Conservation (phyloP, 1,139 yeast species). For the Pneumocystis sp. region DNA sequence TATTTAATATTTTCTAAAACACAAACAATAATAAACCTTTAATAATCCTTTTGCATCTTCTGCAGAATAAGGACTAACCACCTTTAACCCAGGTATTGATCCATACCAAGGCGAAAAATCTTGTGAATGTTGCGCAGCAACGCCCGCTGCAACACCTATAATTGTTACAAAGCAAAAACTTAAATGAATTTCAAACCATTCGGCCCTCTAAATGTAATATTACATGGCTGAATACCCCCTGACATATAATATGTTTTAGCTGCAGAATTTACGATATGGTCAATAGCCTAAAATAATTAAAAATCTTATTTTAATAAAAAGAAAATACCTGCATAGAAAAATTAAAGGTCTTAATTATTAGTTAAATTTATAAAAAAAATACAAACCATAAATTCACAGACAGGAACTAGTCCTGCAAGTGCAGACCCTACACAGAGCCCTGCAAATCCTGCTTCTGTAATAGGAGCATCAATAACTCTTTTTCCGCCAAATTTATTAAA, state of each 20-base stretch:
- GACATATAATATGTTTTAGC: conserved; percentile 98
- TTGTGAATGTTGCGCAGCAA: conserved; percentile 98
- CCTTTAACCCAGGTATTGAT: conserved; percentile 94
- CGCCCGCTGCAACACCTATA: conserved; percentile 99
- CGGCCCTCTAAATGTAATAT: conserved; percentile 40
- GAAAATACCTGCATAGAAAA: background rate
- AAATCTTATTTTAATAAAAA: conserved; percentile 18
- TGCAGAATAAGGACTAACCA: conserved; percentile 84
- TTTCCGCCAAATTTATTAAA: conserved; percentile 94
- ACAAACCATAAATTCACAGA: conserved; percentile 97
- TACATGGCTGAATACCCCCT: conserved; percentile 96
- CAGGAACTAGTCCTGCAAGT: conserved; percentile 89
- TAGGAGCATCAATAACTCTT: conserved; percentile 94
- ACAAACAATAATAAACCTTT: conserved; percentile 28
- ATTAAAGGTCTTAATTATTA: background rate
- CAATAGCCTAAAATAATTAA: conserved; percentile 71
- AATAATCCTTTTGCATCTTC: conserved; percentile 93
- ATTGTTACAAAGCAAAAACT: conserved; percentile 72
- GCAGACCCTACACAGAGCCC: conserved; percentile 98
- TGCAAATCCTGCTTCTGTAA: conserved; percentile 98
- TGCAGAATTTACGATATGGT: conserved; percentile 94
- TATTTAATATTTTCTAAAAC: background rate
- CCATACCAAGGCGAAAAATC: conserved; percentile 98
- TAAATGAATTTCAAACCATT: background rate
- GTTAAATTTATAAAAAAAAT: conserved; percentile 36